A percentile compares a stretch with the other conserved stretches of the same genome.
phyloP scores from a whole-genome alignment of 257 asterid genomes.

The Sherardia arvensis region DNA sequence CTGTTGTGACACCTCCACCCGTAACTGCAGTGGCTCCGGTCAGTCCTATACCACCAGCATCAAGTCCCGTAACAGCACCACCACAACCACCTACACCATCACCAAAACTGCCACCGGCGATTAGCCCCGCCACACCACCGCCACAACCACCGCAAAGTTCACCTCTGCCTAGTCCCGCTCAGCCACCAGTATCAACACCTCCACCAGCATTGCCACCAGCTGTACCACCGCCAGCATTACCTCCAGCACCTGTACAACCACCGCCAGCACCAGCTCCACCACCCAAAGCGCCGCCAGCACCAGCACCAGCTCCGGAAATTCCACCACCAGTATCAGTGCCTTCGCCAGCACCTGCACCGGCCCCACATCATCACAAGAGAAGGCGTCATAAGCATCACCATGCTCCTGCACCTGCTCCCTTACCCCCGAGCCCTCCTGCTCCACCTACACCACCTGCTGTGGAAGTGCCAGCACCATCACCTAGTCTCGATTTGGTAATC shows the following conservation, averaged over 20 bases:
- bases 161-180: slow-evolving; percentile 49
- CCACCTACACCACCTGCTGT: slow-evolving; percentile 57
- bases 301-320: slow-evolving; percentile 35
- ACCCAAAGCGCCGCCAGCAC: slow-evolving; percentile 40
- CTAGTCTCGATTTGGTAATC: slow-evolving; percentile 57
- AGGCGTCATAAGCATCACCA: slow-evolving; percentile 26
- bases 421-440: slow-evolving; percentile 87
- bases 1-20: slow-evolving; percentile 32
- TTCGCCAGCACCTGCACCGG: slow-evolving; percentile 64
- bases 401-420: slow-evolving; percentile 92
- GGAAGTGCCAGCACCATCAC: slow-evolving; percentile 86
- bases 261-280: slow-evolving; percentile 45
- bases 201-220: slow-evolving; percentile 30
- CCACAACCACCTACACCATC: slow-evolving; percentile 33
- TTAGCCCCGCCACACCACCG: slow-evolving; percentile 45
- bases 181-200: slow-evolving; percentile 33
- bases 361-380: slow-evolving; percentile 28
- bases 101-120: slow-evolving; percentile 25
- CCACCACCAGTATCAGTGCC: slow-evolving; percentile 45
- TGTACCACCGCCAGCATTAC: not conserved
- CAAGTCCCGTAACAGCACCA: slow-evolving; percentile 21
- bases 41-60: slow-evolving; percentile 27
- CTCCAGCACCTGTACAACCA: slow-evolving; percentile 51
- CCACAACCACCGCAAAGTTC: slow-evolving; percentile 42
- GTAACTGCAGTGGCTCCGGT: slow-evolving; percentile 18